These are phyloP conservation scores for Wallacemonas sp. DNA, from an alignment of 208 protist species.

Conservation along the genomic window DNA sequence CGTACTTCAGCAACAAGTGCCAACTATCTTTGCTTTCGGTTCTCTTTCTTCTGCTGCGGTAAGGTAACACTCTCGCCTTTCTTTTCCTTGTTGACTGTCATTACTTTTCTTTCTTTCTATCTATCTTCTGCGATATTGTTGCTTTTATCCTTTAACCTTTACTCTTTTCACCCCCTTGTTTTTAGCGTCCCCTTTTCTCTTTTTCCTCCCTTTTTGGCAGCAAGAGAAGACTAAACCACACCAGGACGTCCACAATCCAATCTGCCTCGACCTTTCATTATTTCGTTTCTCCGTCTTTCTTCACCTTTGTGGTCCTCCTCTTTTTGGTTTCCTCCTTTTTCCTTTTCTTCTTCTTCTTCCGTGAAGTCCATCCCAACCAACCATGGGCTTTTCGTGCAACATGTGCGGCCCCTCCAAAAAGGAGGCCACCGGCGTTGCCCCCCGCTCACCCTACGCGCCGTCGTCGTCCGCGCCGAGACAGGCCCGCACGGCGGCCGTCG, in stretches of 20 bases:
- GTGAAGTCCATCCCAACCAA: not conserved
- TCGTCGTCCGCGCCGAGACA: not conserved
- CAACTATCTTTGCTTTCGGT: too few species aligned
- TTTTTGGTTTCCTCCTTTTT: not conserved
- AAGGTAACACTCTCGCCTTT: too few species aligned
- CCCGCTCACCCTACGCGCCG: not conserved
- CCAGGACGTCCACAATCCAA: too few species aligned
- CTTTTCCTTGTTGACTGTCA: too few species aligned
- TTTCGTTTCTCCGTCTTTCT: not conserved
- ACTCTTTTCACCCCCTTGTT: slow-evolving; percentile 4
- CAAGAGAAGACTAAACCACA: not conserved
- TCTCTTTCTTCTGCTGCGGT: too few species aligned
- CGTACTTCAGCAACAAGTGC: too few species aligned
- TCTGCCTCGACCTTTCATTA: too few species aligned
- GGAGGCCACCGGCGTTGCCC: not conserved
- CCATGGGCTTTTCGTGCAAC: not conserved
- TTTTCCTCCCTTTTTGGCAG: slow-evolving; percentile 1
- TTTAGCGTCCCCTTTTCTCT: slow-evolving; percentile 10
- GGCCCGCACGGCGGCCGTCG: too few species aligned
- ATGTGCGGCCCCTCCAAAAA: not conserved
- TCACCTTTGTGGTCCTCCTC: not conserved
- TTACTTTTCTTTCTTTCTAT: slow-evolving; percentile 5
- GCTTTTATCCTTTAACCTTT: slow-evolving; percentile 14
- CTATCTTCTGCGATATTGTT: too few species aligned
- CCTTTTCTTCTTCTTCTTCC: slow-evolving; percentile 2